Conservation (phyloP, 805 yeast genomes). For the Wickerhamiella sergipiensis region DNA sequence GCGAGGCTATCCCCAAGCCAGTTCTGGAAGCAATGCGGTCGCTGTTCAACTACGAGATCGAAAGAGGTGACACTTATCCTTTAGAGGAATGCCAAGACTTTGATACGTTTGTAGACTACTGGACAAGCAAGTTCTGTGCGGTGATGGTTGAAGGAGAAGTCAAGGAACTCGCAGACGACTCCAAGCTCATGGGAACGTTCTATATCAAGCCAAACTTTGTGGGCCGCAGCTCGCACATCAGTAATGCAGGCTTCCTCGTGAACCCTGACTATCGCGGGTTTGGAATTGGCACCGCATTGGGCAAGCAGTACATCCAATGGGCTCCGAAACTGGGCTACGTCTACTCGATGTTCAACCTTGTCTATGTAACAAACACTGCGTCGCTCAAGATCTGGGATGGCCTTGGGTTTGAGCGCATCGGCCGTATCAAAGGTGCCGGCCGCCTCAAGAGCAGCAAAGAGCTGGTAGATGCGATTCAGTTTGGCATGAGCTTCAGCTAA, state of each 20-base stretch:
- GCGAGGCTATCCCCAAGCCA: slow-evolving; percentile 35
- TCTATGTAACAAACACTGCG: slow-evolving; percentile 67
- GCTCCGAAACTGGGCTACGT: slow-evolving; percentile 71
- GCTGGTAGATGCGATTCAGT: slow-evolving; percentile 65
- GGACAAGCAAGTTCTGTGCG: slow-evolving; percentile 57
- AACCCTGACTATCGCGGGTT: slow-evolving; percentile 44
- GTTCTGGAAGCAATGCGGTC: slow-evolving; percentile 34
- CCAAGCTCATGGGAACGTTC: slow-evolving; percentile 53
- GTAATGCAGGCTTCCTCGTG: slow-evolving; percentile 81
- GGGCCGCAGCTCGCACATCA: slow-evolving; percentile 74
- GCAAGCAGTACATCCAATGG: slow-evolving; percentile 48
- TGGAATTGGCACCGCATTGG: slow-evolving; percentile 60
- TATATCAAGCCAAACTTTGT: slow-evolving; percentile 76
- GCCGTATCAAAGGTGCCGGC: slow-evolving; percentile 62
- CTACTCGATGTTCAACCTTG: slow-evolving; percentile 78
- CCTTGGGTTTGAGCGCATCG: slow-evolving; percentile 70
- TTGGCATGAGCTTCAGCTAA: slow-evolving; percentile 33
- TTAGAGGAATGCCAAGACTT: slow-evolving; percentile 23
- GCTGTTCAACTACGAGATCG: slow-evolving; percentile 53
- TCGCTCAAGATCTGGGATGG: slow-evolving; percentile 70
- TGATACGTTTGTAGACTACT: slow-evolving; percentile 45
- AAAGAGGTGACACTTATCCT: slow-evolving; percentile 68
- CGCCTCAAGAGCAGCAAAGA: slow-evolving; percentile 47
- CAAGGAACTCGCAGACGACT: slow-evolving; percentile 15
- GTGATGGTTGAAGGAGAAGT: slow-evolving; percentile 38